Base-by-base conservation (phyloP, 805 yeast species). In the Kluyveromyces dobzhanskii region DNA sequence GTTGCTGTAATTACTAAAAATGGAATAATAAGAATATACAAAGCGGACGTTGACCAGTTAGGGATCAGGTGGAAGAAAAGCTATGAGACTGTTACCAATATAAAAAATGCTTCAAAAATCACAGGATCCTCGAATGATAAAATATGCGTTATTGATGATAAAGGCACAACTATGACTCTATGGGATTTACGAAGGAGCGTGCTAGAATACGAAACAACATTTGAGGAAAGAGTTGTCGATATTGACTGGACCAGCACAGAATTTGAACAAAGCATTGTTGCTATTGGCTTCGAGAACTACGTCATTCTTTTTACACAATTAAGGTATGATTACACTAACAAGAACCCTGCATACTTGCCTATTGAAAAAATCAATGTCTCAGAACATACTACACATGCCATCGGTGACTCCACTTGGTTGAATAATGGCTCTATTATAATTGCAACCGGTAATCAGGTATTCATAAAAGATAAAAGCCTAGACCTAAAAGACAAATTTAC, bases 381-480 rank as follows among this genome's bases (percentile, higher is more conserved):
- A 1, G 70, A 70, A 25, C 83, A 73, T 51, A 87, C 96, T 0
- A 66, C 84, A 0, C 95, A 87, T 54, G 68, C 67, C 12, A 86
- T 88, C 43, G 96, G 95, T 6, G 97, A 88, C 56, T 81, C 94
- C 12, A 68, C 82, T 11, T 90, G 97, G 97, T 65, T 90, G 46
- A 69, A 73, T 35, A 77, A 80, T 50, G 95, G 94, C 1, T 72
- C 78, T 13, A 69, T 88, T 39, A 88, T 84, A 1, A 76, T 85
- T 41, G 96, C 92, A 3, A 70, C 90, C 12, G 97, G 97, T 0
- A 88, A 88, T 58, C 97, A 88, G 55, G 70, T 88, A 34, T 87
- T 84, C 50, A 70, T 88, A 26, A 84, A 84, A 42, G 94, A 86
- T 54, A 79, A 83, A 50, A 53, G 65, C 4, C 57, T 86, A 24